phyloP scores from a whole-genome alignment of 176 grass and related monocot species.

The Cocos nucifera region DNA sequence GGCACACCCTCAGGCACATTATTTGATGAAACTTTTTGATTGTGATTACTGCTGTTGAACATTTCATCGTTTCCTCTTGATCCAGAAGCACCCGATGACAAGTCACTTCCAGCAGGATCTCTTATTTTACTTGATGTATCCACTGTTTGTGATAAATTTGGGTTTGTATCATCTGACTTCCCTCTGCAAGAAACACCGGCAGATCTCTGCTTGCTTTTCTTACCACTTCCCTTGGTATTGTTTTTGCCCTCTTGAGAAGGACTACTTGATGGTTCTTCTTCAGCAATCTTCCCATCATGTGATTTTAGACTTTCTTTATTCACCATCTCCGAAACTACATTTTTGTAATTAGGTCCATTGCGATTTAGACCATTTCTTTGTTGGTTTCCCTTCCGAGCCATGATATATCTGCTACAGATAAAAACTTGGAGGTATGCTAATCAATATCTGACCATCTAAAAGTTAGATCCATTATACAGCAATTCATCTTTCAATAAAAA shows the following conservation, averaged over 20 bases:
- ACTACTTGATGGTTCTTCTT: slow-evolving; percentile 26
- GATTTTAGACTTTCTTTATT: slow-evolving; percentile 36
- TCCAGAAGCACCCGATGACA: slow-evolving; percentile 23
- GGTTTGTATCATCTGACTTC: slow-evolving; percentile 26
- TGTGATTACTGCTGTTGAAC: slow-evolving; percentile 11
- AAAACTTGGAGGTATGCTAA: too few species aligned
- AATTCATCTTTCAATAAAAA: too few species aligned
- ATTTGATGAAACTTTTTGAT: slow-evolving; percentile 12
- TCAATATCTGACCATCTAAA: too few species aligned
- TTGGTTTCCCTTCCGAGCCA: slow-evolving; percentile 84
- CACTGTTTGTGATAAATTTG: slow-evolving; percentile 19
- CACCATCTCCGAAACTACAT: slow-evolving; percentile 16
- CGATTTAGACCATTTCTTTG: slow-evolving; percentile 48
- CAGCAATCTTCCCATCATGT: slow-evolving; percentile 29
- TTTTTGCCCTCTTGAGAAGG: slow-evolving; percentile 21
- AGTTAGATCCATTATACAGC: too few species aligned
- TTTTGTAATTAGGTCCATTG: slow-evolving; percentile 35
- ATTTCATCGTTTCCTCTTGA: slow-evolving; percentile 34
- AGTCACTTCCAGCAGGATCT: slow-evolving; percentile 25
- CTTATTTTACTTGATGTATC: slow-evolving; percentile 21
- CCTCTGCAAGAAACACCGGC: slow-evolving; percentile 12
- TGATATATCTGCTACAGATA: slow-evolving; percentile 12
- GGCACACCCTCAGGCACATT: slow-evolving; percentile 7
- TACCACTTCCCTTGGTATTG: slow-evolving; percentile 35
- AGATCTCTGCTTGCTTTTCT: slow-evolving; percentile 33